Evolutionary conservation across 306 rosid genomes (phyloP).

Genomic region (Gastrolobium bilobum): DNA sequence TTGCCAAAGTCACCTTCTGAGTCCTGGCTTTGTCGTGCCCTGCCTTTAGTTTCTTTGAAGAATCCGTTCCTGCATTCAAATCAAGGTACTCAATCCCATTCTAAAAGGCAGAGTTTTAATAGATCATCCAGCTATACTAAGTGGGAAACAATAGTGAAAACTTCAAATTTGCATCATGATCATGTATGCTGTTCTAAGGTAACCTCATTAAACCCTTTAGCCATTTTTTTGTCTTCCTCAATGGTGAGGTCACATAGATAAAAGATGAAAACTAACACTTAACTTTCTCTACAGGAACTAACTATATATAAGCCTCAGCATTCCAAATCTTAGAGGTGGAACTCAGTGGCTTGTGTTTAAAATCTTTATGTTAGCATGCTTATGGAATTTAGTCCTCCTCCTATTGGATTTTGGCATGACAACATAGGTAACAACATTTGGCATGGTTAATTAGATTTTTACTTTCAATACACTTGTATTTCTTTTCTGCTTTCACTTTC

Average conservation of each 20-base stretch:
- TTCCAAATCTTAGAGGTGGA: conserved; percentile 59
- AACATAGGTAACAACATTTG: conserved; percentile 39
- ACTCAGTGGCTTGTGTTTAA: conserved; percentile 33
- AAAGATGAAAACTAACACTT: conserved; percentile 30
- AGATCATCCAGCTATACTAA: conserved; percentile 63
- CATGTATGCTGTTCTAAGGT: conserved; percentile 82
- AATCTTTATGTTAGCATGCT: conserved; percentile 26
- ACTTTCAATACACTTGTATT: neutral
- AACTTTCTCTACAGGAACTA: conserved; percentile 71
- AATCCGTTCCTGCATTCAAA: conserved; percentile 49
- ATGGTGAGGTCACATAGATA: conserved; percentile 4
- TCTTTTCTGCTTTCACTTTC: conserved; percentile 1
- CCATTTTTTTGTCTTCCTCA: neutral
- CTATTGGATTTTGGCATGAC: conserved; percentile 34
- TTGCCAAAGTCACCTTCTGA: conserved; percentile 93
- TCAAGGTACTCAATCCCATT: conserved; percentile 41
- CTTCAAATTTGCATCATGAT: conserved; percentile 71
- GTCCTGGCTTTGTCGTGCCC: conserved; percentile 91
- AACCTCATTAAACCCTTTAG: conserved; percentile 45
- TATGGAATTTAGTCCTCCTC: conserved; percentile 23
- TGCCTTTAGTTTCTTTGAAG: conserved; percentile 71
- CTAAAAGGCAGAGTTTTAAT: conserved; percentile 59
- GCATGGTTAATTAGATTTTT: conserved; percentile 19
- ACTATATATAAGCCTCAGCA: conserved; percentile 67
- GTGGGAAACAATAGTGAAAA: conserved; percentile 97